Evolutionary conservation across 2,329 filamentous ascomycete genomes (phyloP), one percentile per base, ranked within the genome.

Genomic region (Arachnopeziza araneosa): DNA sequence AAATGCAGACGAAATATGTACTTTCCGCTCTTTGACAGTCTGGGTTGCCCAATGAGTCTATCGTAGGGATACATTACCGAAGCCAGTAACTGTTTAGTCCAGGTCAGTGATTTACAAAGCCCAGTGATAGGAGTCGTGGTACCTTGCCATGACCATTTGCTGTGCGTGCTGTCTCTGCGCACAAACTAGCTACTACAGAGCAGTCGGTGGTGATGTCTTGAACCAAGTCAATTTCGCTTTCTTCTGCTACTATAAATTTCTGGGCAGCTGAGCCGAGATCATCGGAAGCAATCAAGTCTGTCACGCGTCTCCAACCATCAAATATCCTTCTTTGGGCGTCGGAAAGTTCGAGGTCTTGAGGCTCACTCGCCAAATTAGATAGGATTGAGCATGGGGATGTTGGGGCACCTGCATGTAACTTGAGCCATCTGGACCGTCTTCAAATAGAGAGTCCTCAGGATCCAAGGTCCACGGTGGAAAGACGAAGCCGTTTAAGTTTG

Each of bases 201-300:
- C 95, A 99, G 73, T 99, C 95, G 0, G 93, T 96, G 5, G 93
- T 93, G 61, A 96, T 86, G 74, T 99, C 95, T 74, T 99, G 95
- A 2, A 97, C 92, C 8, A 99, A 82, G 74, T 99, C 93, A 63
- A 90, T 85, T 17, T 83, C 80, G 9, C 79, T 75, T 7, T 76
- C 75, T 19, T 81, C 78, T 53, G 76, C 74, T 85, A 90, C 90
- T 12, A 83, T 76, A 17, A 79, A 59, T 17, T 73, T 68, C 23
- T 70, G 80, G 2, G 71, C 71, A 22, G 23, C 49, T 23, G 50
- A n/a, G 17, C 26, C 48, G 52, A 52, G 53, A 8, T 54, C 24
- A 51, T 36, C 48, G 19, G 22, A 21, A n/a, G 4, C 19, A 21
- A 30, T 32, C 14, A 48, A 4, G n/a, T 17, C 55, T 32, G 24